Conservation (phyloP, 441 rosid species). For the Viola pubescens region DNA sequence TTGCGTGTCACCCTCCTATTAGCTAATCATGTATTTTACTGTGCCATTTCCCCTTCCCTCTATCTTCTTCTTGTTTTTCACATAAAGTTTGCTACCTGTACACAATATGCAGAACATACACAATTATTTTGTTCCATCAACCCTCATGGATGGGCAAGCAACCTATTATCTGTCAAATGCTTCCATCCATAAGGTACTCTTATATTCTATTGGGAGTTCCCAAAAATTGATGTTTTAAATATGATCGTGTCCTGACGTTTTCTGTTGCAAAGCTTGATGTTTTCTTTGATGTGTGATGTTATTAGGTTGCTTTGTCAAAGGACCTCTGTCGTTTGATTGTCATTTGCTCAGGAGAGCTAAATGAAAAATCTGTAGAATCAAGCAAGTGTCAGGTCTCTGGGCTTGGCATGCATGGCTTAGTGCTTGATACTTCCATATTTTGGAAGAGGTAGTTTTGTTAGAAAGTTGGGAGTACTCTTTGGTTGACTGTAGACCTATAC, state of each 20-base stretch:
- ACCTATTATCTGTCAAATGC: constrained; percentile 42
- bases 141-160: constrained; percentile 31
- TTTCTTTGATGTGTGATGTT: constrained; percentile 6
- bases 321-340: constrained; percentile 74
- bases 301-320: constrained; percentile 79
- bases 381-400: constrained; percentile 27
- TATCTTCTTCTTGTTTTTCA: not conserved
- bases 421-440: constrained; percentile 77
- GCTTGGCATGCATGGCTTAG: constrained; percentile 45
- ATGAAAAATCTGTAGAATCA: constrained; percentile 32
- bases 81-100: constrained; percentile 1
- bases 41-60: not conserved
- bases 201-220: constrained; percentile 12
- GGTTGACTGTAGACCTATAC: not conserved
- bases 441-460: constrained; percentile 50
- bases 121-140: constrained; percentile 42
- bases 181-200: constrained; percentile 59
- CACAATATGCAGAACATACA: constrained; percentile 61
- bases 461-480: constrained; percentile 9
- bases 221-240: constrained; percentile 2
- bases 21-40: not conserved
- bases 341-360: constrained; percentile 71
- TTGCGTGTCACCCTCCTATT: too few relatives aligned
- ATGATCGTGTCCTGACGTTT: not conserved
- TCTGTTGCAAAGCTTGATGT: constrained; percentile 1